Percentiles rank a stretch among this genome's conserved stretches.
phyloP scores from a whole-genome alignment of 768 basidiomycete species.

The Dentipellis sp. region DNA sequence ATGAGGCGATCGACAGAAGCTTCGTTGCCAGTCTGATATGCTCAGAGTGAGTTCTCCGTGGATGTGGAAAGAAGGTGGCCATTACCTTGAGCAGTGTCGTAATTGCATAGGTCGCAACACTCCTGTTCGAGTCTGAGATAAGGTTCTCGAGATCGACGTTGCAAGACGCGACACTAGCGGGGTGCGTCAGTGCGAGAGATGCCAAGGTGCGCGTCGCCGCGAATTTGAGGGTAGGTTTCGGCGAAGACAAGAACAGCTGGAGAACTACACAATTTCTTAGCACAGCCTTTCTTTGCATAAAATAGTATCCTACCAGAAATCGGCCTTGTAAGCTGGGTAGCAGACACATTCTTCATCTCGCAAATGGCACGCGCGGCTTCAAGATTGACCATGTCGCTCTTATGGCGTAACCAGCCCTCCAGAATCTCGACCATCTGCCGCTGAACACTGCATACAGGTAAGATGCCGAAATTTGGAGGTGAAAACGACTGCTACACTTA shows the following conservation, averaged over 20 bases:
- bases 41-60: background rate
- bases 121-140: slow-evolving; percentile 91
- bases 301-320: slow-evolving; percentile 61
- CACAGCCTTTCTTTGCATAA: background rate
- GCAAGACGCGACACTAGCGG: slow-evolving; percentile 79
- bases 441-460: slow-evolving; percentile 52
- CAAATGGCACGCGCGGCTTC: slow-evolving; percentile 97
- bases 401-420: slow-evolving; percentile 93
- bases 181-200: slow-evolving; percentile 78
- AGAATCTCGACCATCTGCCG: slow-evolving; percentile 89
- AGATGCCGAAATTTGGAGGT: slow-evolving; percentile 2
- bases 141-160: slow-evolving; percentile 96
- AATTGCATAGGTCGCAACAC: slow-evolving; percentile 97
- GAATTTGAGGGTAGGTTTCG: slow-evolving; percentile 92
- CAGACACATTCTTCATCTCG: slow-evolving; percentile 82
- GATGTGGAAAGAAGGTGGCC: background rate
- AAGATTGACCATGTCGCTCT: slow-evolving; percentile 99
- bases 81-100: slow-evolving; percentile 91
- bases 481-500: slow-evolving; percentile 33
- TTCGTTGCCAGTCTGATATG: slow-evolving; percentile 85
- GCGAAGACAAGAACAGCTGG: slow-evolving; percentile 92
- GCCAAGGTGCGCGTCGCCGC: slow-evolving; percentile 95
- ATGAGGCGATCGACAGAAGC: slow-evolving; percentile 97
- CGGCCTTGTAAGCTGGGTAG: slow-evolving; percentile 73
- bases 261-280: slow-evolving; percentile 46